Evolutionary conservation across 2,329 filamentous ascomycete genomes (phyloP).

Genomic region (Penicillium fuscoglaucum): DNA sequence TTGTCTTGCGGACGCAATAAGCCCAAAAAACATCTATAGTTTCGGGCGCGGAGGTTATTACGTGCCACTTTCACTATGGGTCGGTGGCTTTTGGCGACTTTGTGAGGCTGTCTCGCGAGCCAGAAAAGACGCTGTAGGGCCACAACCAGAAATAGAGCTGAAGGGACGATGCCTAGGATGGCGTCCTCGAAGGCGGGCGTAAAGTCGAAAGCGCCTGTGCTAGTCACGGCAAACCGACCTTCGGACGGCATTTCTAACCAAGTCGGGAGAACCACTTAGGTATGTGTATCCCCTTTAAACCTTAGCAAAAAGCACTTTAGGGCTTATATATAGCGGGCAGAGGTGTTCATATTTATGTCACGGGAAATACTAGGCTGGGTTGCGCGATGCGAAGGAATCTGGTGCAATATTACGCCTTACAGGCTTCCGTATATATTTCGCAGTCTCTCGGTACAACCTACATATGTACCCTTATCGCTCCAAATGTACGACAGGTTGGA

Average conservation of each 20-base stretch:
- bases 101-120: neutral
- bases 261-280: neutral
- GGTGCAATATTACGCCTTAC: too few species aligned
- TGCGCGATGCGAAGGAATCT: neutral
- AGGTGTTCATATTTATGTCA: neutral
- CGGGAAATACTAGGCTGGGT: neutral
- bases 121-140: neutral
- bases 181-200: neutral
- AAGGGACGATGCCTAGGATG: neutral
- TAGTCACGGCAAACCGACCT: neutral
- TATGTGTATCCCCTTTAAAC: neutral
- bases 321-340: neutral
- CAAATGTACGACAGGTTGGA: too few species aligned
- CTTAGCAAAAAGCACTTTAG: neutral
- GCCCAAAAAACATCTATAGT: too few species aligned
- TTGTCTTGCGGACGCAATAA: too few species aligned
- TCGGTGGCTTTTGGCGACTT: neutral
- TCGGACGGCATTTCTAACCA: neutral
- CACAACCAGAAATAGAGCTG: neutral
- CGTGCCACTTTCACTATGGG: neutral
- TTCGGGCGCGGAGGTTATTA: neutral
- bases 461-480: too few species aligned
- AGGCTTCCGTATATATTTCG: too few species aligned
- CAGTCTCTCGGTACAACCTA: too few species aligned
- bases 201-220: neutral